Evolutionary conservation across 1,284 basidiomycete genomes (phyloP), one percentile per base, ranked within the genome.

Genomic region (Rhodotorula sp.): DNA sequence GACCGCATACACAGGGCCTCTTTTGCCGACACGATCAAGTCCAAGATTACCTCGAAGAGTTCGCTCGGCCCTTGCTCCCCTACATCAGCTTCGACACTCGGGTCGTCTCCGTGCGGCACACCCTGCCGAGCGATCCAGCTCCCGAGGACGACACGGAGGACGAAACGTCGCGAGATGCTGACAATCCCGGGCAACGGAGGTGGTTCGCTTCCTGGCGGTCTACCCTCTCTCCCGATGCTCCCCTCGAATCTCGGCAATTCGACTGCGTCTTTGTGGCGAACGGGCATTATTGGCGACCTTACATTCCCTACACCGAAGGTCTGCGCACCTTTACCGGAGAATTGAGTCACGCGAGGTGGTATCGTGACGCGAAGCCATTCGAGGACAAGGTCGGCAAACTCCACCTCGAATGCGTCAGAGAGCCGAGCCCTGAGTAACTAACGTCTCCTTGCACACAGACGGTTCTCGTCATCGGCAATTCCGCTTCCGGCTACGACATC

Each of bases 401-500:
- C 6, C 19, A 1, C 26, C 18, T 21, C 26, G 54, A 34, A 5
- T 34, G 34, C 34, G 34, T 34, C 34, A 34, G 34, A 6, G 34
- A 34, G 34, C 3, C 34, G 34, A 34, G 34, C 34, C 5, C 34
- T 43, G 43, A 45, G 28, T 34, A n/a, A 5, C 38, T n/a, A n/a
- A 19, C n/a, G 16, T 5, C 18, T 16, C 19, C 59, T 23, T 10
- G 19, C 2, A 16, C 23, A 60, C 73, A 82, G 76, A 82, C 77
- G 1, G 81, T 85, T 10, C 78, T 86, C 31, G 83, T 86, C 0
- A 82, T 86, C 12, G 85, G 85, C 10, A 84, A 83, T 45, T 81
- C 80, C n/a, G 82, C 82, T 6, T 84, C 83, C 0, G 85, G 85
- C 0, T 83, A 83, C 23, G 85, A 86, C 71, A 82, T 85, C 38